Base-by-base conservation (phyloP, 2,329 filamentous ascomycete genomes). In the Corynespora cassiicola region DNA sequence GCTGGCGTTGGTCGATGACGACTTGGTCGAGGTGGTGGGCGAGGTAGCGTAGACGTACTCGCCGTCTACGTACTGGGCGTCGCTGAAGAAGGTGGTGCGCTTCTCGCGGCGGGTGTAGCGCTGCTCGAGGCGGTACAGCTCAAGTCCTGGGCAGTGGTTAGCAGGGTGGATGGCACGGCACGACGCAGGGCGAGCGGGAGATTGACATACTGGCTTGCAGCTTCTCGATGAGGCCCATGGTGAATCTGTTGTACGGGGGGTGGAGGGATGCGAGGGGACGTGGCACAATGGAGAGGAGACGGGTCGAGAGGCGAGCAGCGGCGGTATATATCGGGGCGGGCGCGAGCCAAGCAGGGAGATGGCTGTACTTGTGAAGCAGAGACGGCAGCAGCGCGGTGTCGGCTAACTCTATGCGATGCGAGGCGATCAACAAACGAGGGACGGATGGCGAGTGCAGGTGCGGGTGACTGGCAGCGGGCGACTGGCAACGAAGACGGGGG, bases 61-160 rank as follows among this genome's bases (percentile, higher is more conserved):
- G 71, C 91, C 94, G 66, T 97, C 89, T 51, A 96, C 87, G 71
- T 97, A 97, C 67, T 88, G 81, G 19, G 90, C 92, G 61, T 89
- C 90, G 63, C 88, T 90, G 63, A 87, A 84, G 69, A 95, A 96
- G 45, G 88, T 94, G 37, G 85, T 91, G 68, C 92, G 89, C 57
- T 92, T 88, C 61, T 92, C 90, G 66, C 90, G 87, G 61, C 87
- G 87, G 34, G 91, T 95, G 77, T 97, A 97, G 59, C 90, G 87
- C 75, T 96, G 87, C 75, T 97, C 92, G 54, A 97, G 85, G 32
- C 90, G 88, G 78, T 95, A 94, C 63, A 97, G 83, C 77, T 97
- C 90, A 60, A 95, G 81, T 72, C 92, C 70, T 84, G 45, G 11
- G 29, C 17, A 27, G n/a, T n/a, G n/a, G n/a, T n/a, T n/a, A n/a